Conservation (phyloP, 192 early-diverging fungal genomes). For the Obelidium mucronatum region DNA sequence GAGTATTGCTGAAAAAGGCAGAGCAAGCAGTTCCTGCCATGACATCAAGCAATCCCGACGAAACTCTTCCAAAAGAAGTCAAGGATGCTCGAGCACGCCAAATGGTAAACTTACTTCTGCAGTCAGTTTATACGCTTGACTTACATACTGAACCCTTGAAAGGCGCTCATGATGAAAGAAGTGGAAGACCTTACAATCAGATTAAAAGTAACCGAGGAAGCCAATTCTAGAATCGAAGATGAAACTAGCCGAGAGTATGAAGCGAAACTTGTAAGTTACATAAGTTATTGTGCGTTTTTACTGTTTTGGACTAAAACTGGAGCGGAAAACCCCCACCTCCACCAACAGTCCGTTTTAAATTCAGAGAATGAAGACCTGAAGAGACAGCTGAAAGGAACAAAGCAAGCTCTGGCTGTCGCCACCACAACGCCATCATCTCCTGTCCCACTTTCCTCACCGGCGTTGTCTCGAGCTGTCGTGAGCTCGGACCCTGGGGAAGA, state of each 20-base stretch:
- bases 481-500: too few relatives aligned
- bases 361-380: too few relatives aligned
- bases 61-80: background rate
- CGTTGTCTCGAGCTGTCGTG: too few relatives aligned
- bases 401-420: too few relatives aligned
- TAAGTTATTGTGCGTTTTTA: background rate
- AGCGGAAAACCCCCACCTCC: too few relatives aligned
- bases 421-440: too few relatives aligned
- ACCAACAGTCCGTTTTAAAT: too few relatives aligned
- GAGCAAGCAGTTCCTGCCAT: background rate
- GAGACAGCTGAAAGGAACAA: too few relatives aligned
- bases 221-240: conserved; percentile 6
- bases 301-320: background rate
- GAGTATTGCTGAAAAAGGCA: background rate
- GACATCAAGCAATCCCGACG: background rate
- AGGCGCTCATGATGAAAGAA: conserved; percentile 2
- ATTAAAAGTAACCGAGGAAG: conserved; percentile 22
- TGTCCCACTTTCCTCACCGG: too few relatives aligned
- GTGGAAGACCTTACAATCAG: background rate
- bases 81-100: background rate
- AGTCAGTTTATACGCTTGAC: background rate
- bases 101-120: background rate
- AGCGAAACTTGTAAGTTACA: conserved; percentile 25
- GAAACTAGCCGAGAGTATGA: background rate
- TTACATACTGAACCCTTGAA: background rate